Base-by-base conservation (phyloP, 2,329 filamentous ascomycete genomes). In the Magnaporthales sp. region DNA sequence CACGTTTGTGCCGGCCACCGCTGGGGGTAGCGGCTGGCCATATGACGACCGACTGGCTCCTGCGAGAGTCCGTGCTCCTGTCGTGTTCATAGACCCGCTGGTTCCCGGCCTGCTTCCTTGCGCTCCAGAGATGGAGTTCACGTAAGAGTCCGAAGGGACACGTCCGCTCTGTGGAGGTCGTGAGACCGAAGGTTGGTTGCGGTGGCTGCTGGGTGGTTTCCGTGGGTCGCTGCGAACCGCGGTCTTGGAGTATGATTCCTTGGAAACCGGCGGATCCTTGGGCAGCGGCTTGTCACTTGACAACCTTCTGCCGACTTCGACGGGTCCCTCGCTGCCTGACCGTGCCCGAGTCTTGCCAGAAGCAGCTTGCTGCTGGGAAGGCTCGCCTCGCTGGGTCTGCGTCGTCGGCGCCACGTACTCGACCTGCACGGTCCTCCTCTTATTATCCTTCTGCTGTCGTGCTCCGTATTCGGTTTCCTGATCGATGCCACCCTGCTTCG, bases 391-490 rank as follows among this genome's bases (percentile, higher is more conserved):
- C 69, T 89, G 85, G 0, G 94, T 97, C 74, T 94, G 89, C 6
- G 92, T 96, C 29, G 89, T 89, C 27, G 95, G 95, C 24, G 93
- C 91, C 67, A 98, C 95, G 77, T 99, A 99, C 80, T 99, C 95
- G 68, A 99, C 91, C 79, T 99, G 95, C 0, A 99, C 92, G 0
- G 95, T 99, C 72, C 93, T 88, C 67, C 95, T 89, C 79, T 98
- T 98, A 73, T 90, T 90, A 75, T 97, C 93, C 71, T 93, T 90
- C 75, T 91, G 91, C 58, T 86, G 84, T 73, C 88, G 88, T 31
- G 54, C 54, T 26, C n/a, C 54, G 6, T 78, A 72, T 68, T 90
- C 86, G 7, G 86, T 81, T 54, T 90, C 87, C 46, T 84, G 81
- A 66, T 93, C 91, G 71, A 92, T 84, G 71, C 89, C 91, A 67